Evolutionary conservation across 2,329 filamentous ascomycete genomes (phyloP).

Genomic region (Pleomassaria siparia): DNA sequence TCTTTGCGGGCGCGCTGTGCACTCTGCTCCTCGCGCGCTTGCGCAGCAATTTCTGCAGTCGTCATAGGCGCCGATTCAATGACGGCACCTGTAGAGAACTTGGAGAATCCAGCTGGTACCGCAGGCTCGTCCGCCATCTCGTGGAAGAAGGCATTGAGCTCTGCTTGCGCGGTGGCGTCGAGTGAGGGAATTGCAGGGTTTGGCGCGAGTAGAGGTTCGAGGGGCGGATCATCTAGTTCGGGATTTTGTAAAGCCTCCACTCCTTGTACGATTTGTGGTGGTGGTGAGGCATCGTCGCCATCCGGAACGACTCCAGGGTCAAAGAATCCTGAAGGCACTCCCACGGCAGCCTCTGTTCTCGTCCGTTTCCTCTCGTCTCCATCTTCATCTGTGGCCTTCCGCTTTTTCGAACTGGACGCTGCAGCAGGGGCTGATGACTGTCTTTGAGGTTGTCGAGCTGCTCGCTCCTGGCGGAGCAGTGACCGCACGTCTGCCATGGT

Average conservation of each 20-base stretch:
- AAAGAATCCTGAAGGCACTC: constrained; percentile 41
- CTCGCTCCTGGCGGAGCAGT: constrained; percentile 42
- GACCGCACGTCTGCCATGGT: constrained; percentile 43
- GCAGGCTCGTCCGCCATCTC: constrained; percentile 76
- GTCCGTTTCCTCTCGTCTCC: constrained; percentile 36
- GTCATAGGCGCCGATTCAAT: constrained; percentile 51
- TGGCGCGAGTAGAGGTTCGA: neutral
- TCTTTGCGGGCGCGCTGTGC: constrained; percentile 46
- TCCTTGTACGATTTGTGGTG: constrained; percentile 4
- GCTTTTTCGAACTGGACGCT: constrained; percentile 35
- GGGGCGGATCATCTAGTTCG: neutral
- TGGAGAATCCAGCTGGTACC: constrained; percentile 67
- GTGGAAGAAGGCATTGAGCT: constrained; percentile 58
- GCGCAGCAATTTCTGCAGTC: constrained; percentile 49
- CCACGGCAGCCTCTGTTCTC: constrained; percentile 33
- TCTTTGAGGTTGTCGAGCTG: constrained; percentile 38
- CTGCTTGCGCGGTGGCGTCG: constrained; percentile 29
- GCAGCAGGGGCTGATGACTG: constrained; percentile 31
- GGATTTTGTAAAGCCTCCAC: neutral
- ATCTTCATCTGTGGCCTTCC: constrained; percentile 35
- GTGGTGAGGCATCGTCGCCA: constrained; percentile 10
- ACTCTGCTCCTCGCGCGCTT: constrained; percentile 48
- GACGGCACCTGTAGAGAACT: constrained; percentile 39
- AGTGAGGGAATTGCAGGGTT: constrained; percentile 12
- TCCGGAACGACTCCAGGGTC: constrained; percentile 23